Percentiles rank a stretch among this genome's conserved stretches.
Evolutionary conservation across 1,139 yeast species (phyloP).

Genomic region (Nakaseomyces glabratus): DNA sequence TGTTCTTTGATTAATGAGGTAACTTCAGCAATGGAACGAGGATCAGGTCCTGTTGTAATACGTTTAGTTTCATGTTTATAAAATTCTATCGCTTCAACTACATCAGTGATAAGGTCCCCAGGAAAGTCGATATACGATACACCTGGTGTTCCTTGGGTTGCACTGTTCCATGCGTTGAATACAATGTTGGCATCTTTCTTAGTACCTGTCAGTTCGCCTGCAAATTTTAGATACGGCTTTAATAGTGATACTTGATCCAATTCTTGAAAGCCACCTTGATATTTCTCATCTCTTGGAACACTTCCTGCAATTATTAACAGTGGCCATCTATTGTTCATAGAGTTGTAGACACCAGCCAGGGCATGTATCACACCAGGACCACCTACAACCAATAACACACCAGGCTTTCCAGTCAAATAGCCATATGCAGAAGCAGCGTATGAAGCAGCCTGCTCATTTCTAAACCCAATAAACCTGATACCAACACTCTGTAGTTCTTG

Average conservation of each 20-base stretch:
- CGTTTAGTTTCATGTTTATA: neutral
- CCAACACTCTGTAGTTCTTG: conserved; percentile 46
- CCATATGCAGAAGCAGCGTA: conserved; percentile 65
- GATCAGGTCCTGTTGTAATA: conserved; percentile 34
- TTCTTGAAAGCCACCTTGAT: conserved; percentile 60
- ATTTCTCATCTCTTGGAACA: conserved; percentile 33
- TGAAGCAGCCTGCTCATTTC: conserved; percentile 63
- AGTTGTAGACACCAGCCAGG: conserved; percentile 52
- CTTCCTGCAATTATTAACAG: conserved; percentile 53
- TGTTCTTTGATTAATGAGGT: conserved; percentile 28
- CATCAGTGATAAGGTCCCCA: conserved; percentile 40
- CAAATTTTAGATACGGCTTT: conserved; percentile 40
- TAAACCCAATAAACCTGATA: conserved; percentile 45
- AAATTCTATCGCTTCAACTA: neutral
- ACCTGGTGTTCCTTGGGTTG: conserved; percentile 48
- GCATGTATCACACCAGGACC: conserved; percentile 66
- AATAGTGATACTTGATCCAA: conserved; percentile 48
- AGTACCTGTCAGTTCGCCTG: conserved; percentile 36
- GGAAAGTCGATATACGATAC: conserved; percentile 55
- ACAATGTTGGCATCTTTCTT: conserved; percentile 33
- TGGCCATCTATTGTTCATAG: conserved; percentile 52
- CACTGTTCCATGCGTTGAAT: conserved; percentile 41
- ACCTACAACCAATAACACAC: conserved; percentile 57
- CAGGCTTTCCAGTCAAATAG: conserved; percentile 51
- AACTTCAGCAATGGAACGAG: conserved; percentile 32